Evolutionary conservation across 495 filamentous ascomycete species (phyloP).

Genomic region (Glonium stellatum): DNA sequence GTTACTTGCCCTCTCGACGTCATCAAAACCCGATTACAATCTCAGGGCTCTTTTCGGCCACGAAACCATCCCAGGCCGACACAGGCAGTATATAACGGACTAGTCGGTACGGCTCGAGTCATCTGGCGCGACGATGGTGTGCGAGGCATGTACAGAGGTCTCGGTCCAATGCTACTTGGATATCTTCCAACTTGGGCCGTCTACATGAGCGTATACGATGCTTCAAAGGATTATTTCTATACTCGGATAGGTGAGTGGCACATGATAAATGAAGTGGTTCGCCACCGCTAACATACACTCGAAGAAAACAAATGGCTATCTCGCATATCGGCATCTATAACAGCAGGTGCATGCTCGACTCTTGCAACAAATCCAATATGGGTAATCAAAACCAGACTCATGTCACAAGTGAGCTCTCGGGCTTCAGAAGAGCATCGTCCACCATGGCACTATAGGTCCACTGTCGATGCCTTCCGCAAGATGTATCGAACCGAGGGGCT

Average conservation of each 20-base stretch:
- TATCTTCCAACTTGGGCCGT: slow-evolving; percentile 98
- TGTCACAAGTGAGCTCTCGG: slow-evolving; percentile 65
- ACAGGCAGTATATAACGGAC: slow-evolving; percentile 64
- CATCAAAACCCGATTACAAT: slow-evolving; percentile 97
- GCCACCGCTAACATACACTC: slow-evolving; percentile 10
- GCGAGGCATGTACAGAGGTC: slow-evolving; percentile 83
- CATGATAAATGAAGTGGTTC: not conserved
- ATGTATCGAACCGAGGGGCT: slow-evolving; percentile 91
- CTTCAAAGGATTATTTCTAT: slow-evolving; percentile 65
- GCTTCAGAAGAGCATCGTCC: slow-evolving; percentile 51
- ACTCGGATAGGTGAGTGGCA: slow-evolving; percentile 55
- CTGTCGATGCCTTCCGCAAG: slow-evolving; percentile 82
- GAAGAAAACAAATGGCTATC: slow-evolving; percentile 55
- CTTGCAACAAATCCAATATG: slow-evolving; percentile 98
- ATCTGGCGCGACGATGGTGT: slow-evolving; percentile 87
- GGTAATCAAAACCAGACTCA: slow-evolving; percentile 97
- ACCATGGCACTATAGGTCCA: slow-evolving; percentile 85
- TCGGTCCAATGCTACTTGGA: slow-evolving; percentile 88
- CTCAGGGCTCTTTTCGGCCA: slow-evolving; percentile 70
- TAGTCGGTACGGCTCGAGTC: slow-evolving; percentile 73
- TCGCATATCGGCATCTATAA: slow-evolving; percentile 69
- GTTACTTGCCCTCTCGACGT: slow-evolving; percentile 97
- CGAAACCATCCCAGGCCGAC: slow-evolving; percentile 29
- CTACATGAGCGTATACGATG: slow-evolving; percentile 92
- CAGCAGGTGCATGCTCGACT: slow-evolving; percentile 86